Conservation (phyloP, 2,329 filamentous ascomycete species). For the Arthroderma sp. region DNA sequence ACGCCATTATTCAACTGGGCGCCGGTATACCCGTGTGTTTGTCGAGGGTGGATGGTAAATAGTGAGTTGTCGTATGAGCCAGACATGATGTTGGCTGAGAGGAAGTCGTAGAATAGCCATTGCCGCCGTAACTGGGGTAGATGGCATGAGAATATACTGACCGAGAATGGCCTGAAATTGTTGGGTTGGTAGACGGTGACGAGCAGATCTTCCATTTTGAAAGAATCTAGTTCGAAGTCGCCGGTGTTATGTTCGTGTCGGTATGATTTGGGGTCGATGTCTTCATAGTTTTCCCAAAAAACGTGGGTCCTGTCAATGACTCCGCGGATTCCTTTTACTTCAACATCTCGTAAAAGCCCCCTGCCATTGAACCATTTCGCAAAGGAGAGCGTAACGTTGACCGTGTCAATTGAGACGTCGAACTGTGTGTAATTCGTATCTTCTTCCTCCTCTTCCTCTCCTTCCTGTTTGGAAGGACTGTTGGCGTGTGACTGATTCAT, state of each 20-base stretch:
- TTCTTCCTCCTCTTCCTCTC: constrained; percentile 43
- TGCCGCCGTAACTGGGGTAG: constrained; percentile 85
- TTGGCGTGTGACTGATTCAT: constrained; percentile 32
- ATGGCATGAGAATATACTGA: constrained; percentile 93
- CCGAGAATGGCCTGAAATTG: constrained; percentile 83
- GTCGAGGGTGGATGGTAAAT: constrained; percentile 91
- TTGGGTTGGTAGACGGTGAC: constrained; percentile 84
- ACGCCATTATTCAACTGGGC: constrained; percentile 43
- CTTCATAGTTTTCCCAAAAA: constrained; percentile 53
- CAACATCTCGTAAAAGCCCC: constrained; percentile 78
- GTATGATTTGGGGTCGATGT: constrained; percentile 69
- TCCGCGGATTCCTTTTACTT: constrained; percentile 83
- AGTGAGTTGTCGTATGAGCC: constrained; percentile 90
- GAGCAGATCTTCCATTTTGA: constrained; percentile 88
- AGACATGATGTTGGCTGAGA: constrained; percentile 91
- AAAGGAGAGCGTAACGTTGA: constrained; percentile 93
- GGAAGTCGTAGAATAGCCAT: constrained; percentile 95
- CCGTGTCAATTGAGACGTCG: constrained; percentile 83
- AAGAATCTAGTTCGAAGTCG: constrained; percentile 93
- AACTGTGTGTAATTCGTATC: constrained; percentile 98
- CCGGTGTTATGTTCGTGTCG: constrained; percentile 77
- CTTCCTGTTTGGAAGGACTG: constrained; percentile 20
- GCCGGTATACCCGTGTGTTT: constrained; percentile 68
- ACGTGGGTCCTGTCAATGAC: constrained; percentile 84
- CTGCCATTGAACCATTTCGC: constrained; percentile 99